A percentile compares a stretch with the other conserved stretches of the same genome.
Evolutionary conservation across 768 basidiomycete genomes (phyloP).

Genomic region (Sporobolomyces pararoseus): DNA sequence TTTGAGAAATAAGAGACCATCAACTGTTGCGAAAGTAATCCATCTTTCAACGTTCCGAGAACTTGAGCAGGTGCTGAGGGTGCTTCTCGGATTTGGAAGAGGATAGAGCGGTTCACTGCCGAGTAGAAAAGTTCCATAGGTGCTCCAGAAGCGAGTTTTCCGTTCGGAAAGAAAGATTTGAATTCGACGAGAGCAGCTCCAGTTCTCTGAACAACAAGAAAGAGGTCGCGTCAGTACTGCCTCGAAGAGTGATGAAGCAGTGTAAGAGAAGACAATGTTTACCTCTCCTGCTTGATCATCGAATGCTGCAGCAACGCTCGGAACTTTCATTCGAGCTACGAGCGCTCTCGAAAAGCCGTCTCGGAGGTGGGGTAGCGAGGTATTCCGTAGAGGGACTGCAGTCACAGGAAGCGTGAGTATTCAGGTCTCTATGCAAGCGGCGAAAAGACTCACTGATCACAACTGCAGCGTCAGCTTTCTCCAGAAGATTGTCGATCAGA

Average conservation of each 20-base stretch:
- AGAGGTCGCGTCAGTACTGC: not conserved
- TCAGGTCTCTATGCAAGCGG: not conserved
- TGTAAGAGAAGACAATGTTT: not conserved
- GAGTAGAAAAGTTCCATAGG: constrained; percentile 46
- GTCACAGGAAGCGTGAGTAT: not conserved
- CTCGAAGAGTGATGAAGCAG: too few species aligned
- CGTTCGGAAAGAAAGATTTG: constrained; percentile 49
- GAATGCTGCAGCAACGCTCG: constrained; percentile 43
- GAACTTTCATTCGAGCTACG: constrained; percentile 49
- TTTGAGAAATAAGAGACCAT: constrained; percentile 51
- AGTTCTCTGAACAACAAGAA: constrained; percentile 40
- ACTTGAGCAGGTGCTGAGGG: constrained; percentile 39
- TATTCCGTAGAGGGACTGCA: constrained; percentile 51
- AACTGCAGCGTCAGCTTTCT: constrained; percentile 47
- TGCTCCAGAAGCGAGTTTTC: constrained; percentile 47
- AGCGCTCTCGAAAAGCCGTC: constrained; percentile 52
- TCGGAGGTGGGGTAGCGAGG: constrained; percentile 51
- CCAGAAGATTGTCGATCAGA: constrained; percentile 47
- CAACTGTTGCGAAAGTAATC: constrained; percentile 47
- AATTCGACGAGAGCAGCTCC: constrained; percentile 47
- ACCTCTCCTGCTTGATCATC: constrained; percentile 48
- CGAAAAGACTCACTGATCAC: constrained; percentile 47
- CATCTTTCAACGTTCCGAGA: constrained; percentile 47
- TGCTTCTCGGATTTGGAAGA: constrained; percentile 47
- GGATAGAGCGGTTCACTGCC: constrained; percentile 45